Evolutionary conservation across 805 yeast species (phyloP).

Genomic region (Brettanomyces custersianus): DNA sequence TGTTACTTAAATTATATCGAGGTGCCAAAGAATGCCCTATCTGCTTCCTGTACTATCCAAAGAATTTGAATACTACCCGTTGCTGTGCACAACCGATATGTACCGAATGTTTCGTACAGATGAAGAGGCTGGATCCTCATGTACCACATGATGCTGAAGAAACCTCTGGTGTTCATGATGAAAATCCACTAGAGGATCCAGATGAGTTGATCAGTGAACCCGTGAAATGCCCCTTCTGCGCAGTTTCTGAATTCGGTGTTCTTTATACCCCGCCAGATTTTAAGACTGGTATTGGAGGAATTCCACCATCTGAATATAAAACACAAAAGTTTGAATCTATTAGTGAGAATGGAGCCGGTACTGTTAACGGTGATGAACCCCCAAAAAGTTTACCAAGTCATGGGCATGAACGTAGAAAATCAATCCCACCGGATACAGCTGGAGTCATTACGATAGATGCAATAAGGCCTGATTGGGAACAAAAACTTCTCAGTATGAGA

Average conservation of each 20-base stretch:
- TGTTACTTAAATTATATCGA: constrained; percentile 54
- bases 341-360: not conserved
- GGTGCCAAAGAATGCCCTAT: constrained; percentile 84
- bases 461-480: constrained; percentile 92
- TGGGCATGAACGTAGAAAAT: constrained; percentile 32
- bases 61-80: constrained; percentile 64
- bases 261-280: constrained; percentile 63
- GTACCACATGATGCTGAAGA: constrained; percentile 61
- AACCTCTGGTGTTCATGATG: constrained; percentile 12
- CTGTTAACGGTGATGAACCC: not conserved
- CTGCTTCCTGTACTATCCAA: constrained; percentile 82
- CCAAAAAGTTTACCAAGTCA: not conserved
- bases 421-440: constrained; percentile 59
- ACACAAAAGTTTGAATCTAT: constrained; percentile 4
- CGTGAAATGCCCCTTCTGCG: constrained; percentile 91
- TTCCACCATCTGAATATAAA: constrained; percentile 37
- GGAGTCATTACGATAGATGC: constrained; percentile 71
- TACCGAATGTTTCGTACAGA: constrained; percentile 94
- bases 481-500: constrained; percentile 61
- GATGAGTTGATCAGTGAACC: constrained; percentile 74
- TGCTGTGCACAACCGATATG: constrained; percentile 94
- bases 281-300: constrained; percentile 48
- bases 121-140: constrained; percentile 86
- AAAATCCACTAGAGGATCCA: constrained; percentile 27
- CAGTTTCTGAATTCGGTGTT: constrained; percentile 77